These are phyloP conservation scores for Paecilomyces sp. DNA, from an alignment of 2,329 filamentous ascomycete genomes.

Conservation along the genomic window DNA sequence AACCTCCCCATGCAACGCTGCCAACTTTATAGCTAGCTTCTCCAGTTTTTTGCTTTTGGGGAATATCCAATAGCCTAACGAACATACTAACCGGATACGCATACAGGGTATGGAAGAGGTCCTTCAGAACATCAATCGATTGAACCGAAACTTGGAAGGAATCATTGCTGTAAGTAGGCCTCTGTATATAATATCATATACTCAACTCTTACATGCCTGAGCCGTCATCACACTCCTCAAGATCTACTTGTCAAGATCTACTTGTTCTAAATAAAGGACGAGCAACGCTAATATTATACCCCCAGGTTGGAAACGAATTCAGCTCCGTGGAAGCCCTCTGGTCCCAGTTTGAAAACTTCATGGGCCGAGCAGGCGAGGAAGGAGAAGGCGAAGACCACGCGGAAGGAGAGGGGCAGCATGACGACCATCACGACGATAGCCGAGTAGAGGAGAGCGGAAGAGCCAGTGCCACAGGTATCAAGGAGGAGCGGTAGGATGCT, in stretches of 20 bases:
- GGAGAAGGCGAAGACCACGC: slow-evolving; percentile 18
- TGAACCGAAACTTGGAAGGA: slow-evolving; percentile 87
- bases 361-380: slow-evolving; percentile 55
- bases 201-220: no score
- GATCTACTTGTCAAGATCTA: background rate
- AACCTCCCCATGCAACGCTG: no score
- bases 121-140: slow-evolving; percentile 88
- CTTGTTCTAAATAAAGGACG: background rate
- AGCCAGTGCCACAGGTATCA: background rate
- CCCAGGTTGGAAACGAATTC: slow-evolving; percentile 87
- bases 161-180: slow-evolving; percentile 65
- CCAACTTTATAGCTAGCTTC: background rate
- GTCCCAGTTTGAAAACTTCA: slow-evolving; percentile 95
- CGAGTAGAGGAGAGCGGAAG: slow-evolving; percentile 9
- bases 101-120: slow-evolving; percentile 70
- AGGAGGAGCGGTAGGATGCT: background rate
- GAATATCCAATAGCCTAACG: background rate
- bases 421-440: slow-evolving; percentile 5
- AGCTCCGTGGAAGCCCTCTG: slow-evolving; percentile 93
- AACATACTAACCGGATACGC: background rate
- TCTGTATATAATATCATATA: no score
- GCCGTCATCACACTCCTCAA: background rate
- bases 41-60: background rate
- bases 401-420: slow-evolving; percentile 14
- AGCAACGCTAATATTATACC: background rate